Evolutionary conservation across 2,329 filamentous ascomycete species (phyloP), one percentile per base, ranked within the genome.

Genomic region (Sporothrix variecibatus): DNA sequence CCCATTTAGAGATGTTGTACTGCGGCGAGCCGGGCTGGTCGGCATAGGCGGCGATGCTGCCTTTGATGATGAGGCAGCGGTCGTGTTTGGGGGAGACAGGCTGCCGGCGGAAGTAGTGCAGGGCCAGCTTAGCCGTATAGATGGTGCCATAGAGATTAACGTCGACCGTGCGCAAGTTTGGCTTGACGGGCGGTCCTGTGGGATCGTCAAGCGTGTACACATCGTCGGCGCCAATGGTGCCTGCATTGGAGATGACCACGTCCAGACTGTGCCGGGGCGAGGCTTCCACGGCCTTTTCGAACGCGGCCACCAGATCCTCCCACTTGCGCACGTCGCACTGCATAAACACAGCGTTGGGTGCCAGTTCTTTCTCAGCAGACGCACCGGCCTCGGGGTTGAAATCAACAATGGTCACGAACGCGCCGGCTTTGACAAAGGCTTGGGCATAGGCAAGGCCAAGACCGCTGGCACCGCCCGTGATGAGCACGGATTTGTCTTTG

Each of bases 61-160:
- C 84, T 0, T 83, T 86, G 28, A 87, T 83, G 67, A 87, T 84
- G 51, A 88, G 83, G 73, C 85, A 85, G 0, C 86, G 81, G 73
- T 87, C 85, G 7, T 82, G 78, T 0, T 82, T 80, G 0, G 80
- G 77, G 0, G 75, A 79, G 20, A 82, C 81, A 0, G 83, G 82
- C 46, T 84, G 82, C 62, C 82, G 80, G 1, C 84, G 78, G 76
- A 86, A 86, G 74, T 85, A 85, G 75, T 86, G 83, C 9, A 85
- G 79, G 0, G 85, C 85, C 0, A 86, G 79, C 75, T 86, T 86
- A 72, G 82, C 80, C 0, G 85, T 86, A 77, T 86, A 86, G 15
- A 85, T 73, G 0, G 81, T 82, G 3, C 85, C 85, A 3, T 81
- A 78, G 15, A 85, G 76, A 72, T 86, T 85, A 38, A 85, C 81